Base-by-base conservation (phyloP, 2,329 filamentous ascomycete species). In the Exutisphaerella laricina region DNA sequence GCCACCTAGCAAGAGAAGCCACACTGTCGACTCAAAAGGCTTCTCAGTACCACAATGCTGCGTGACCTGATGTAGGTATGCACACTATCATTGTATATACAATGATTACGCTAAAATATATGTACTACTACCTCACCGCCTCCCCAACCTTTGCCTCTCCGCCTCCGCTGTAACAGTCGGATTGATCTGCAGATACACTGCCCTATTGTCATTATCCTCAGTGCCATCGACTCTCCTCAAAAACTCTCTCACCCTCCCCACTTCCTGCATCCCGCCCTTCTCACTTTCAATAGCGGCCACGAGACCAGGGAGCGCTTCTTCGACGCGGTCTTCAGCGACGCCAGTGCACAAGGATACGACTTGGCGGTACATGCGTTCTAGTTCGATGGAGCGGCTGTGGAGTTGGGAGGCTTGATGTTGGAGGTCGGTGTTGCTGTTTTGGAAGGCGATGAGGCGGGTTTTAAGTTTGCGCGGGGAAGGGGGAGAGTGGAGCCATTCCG, bases 201-300 rank as follows among this genome's bases (percentile, higher is more conserved):
- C 40, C n/a, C 31, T 22, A 25, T 31, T 17, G 18, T 25, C 30
- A n/a, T 25, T 28, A 12, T 18, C 38, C 14, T 28, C 18, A 3
- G 22, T 37, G 3, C 77, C 80, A 58, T 89, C 86, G 2, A 94
- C 85, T 43, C 85, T 84, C 21, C 83, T 77, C 43, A 94, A 69
- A 60, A 94, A 94, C 39, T 88, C 79, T 54, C 84, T 74, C 9
- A 94, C 84, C 6, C 88, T 71, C 0, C 78, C 79, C 6, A 90
- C 79, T 59, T 94, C 87, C 36, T 63, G 43, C 26, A 57, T 54
- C 5, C 51, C 52, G 1, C 54, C 53, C 33, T 50, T 78, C 62
- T 96, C 89, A 58, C 88, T 94, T 66, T 95, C 90, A 2, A 97
- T 84, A 2, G 92, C 92, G 49, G 86, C 80, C 34, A 94, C 78